Evolutionary conservation across 1,284 basidiomycete genomes (phyloP).

Genomic region (Thecaphora thlaspeos): DNA sequence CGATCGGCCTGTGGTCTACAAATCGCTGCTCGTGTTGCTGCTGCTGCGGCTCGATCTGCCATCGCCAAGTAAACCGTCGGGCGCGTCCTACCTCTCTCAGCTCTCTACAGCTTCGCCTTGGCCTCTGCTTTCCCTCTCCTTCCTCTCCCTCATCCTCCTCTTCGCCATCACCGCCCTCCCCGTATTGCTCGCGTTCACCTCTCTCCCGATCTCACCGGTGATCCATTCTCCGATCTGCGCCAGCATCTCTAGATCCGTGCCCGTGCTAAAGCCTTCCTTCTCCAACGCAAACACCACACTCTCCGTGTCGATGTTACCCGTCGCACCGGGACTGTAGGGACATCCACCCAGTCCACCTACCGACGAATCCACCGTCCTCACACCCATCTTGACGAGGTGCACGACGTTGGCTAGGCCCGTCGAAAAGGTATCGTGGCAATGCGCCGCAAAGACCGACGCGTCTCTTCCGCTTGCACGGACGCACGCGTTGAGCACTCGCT

Average conservation of each 20-base stretch:
- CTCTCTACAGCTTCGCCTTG: no score
- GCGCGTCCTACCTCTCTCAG: no score
- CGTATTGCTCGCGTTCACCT: slow-evolving; percentile 22
- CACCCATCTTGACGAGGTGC: slow-evolving; percentile 59
- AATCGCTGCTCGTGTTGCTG: no score
- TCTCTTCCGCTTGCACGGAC: slow-evolving; percentile 54
- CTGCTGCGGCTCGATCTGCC: no score
- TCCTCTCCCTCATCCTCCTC: no score
- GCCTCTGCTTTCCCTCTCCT: no score
- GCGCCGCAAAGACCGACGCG: slow-evolving; percentile 23
- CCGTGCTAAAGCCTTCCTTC: slow-evolving; percentile 69
- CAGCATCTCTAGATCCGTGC: slow-evolving; percentile 61
- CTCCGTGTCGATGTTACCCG: slow-evolving; percentile 56
- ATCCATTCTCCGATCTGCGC: slow-evolving; percentile 40
- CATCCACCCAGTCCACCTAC: slow-evolving; percentile 89
- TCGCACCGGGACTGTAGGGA: slow-evolving; percentile 83
- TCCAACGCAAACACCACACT: slow-evolving; percentile 82
- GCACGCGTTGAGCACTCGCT: slow-evolving; percentile 71
- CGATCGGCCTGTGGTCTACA: no score
- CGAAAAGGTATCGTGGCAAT: slow-evolving; percentile 91
- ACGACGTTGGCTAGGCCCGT: slow-evolving; percentile 66
- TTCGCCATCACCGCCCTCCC: slow-evolving; percentile 37
- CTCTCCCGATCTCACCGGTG: slow-evolving; percentile 21
- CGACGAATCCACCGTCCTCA: slow-evolving; percentile 64
- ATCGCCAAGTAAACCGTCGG: no score